Conservation (phyloP, 441 rosid species). For the Erodium chrysanthum region DNA sequence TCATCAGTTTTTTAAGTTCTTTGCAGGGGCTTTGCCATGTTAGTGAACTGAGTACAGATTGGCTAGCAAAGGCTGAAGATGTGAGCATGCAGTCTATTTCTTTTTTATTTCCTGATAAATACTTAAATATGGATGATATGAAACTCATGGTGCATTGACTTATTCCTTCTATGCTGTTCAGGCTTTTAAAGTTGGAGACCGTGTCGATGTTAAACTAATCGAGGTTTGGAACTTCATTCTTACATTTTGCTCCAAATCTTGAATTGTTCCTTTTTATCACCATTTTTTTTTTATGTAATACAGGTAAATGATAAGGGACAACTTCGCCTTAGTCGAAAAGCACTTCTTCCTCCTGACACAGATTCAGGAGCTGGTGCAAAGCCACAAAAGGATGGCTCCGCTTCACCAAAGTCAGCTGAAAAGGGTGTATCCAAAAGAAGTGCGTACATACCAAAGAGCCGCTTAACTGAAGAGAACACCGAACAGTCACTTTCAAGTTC, state of each 20-base stretch:
- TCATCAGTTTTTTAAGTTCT: slow-evolving; percentile 11
- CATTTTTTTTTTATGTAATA: slow-evolving; percentile 11
- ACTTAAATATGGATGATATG: background rate
- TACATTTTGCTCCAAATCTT: background rate
- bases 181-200: slow-evolving; percentile 89
- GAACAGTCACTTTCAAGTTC: slow-evolving; percentile 30
- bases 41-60: slow-evolving; percentile 80
- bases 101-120: slow-evolving; percentile 6
- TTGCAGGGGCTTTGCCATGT: slow-evolving; percentile 96
- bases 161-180: slow-evolving; percentile 23
- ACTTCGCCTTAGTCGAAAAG: slow-evolving; percentile 83
- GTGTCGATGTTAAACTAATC: slow-evolving; percentile 80
- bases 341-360: slow-evolving; percentile 60
- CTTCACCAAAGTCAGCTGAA: slow-evolving; percentile 21
- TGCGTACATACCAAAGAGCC: slow-evolving; percentile 31
- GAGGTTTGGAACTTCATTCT: slow-evolving; percentile 48
- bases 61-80: slow-evolving; percentile 94
- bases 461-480: slow-evolving; percentile 29
- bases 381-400: slow-evolving; percentile 13
- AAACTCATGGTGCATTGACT: slow-evolving; percentile 6
- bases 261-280: background rate
- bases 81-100: slow-evolving; percentile 35
- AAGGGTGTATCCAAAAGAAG: slow-evolving; percentile 30
- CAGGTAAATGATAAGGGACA: slow-evolving; percentile 96
- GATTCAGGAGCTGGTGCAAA: slow-evolving; percentile 34